These are phyloP conservation scores for Ophiostoma perfectum DNA, from an alignment of 2,329 filamentous ascomycete species.

Conservation along the genomic window DNA sequence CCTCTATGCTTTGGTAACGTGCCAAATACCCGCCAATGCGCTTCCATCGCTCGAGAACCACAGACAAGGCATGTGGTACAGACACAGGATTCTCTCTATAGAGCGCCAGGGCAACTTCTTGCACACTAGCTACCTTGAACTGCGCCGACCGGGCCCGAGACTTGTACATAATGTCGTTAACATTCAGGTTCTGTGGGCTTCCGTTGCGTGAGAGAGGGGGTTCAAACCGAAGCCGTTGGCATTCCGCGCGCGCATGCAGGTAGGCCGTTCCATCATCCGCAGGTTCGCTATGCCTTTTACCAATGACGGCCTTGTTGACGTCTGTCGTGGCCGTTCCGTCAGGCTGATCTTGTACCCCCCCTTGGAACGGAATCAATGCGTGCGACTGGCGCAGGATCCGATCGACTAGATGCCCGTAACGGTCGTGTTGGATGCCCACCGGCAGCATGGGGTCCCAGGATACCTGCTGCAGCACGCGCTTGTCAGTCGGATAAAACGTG, in stretches of 20 bases:
- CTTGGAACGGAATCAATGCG: background rate
- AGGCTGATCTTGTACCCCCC: background rate
- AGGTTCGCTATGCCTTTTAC: background rate
- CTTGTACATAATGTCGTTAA: background rate
- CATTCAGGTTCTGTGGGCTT: background rate
- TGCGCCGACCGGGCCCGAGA: background rate
- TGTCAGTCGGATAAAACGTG: conserved; percentile 36
- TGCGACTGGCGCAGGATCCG: conserved; percentile 32
- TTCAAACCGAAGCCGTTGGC: background rate
- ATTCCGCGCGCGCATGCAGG: background rate
- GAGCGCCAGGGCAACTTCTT: background rate
- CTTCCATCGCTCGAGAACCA: background rate
- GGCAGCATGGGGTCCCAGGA: conserved; percentile 34
- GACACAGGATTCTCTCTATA: background rate
- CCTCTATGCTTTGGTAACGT: background rate
- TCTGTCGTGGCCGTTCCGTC: background rate
- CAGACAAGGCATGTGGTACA: background rate
- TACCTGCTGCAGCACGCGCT: conserved; percentile 35
- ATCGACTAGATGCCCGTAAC: conserved; percentile 31
- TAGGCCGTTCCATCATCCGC: background rate
- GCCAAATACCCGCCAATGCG: background rate
- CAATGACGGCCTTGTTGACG: background rate
- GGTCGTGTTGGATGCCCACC: conserved; percentile 37
- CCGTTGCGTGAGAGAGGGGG: too few relatives aligned
- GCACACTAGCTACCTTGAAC: background rate